Evolutionary conservation across 2,329 filamentous ascomycete genomes (phyloP), one percentile per base, ranked within the genome.

Genomic region (Calonectria pseudoturangicola): DNA sequence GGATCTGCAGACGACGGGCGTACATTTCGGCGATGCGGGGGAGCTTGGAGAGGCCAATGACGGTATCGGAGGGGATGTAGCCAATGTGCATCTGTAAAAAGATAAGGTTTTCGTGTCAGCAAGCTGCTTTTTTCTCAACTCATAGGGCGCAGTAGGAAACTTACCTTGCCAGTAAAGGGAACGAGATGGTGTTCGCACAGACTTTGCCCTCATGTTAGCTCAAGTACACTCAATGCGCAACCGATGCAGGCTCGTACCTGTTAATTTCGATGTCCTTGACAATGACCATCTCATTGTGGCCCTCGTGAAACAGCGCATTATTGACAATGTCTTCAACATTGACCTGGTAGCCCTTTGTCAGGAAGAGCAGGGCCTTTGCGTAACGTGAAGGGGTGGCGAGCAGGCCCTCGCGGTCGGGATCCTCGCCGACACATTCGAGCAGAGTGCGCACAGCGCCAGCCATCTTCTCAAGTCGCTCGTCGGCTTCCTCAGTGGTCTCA

Each of bases 21-120:
- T 98, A 99, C 95, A 99, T 97, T 82, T 99, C 96, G 68, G 96
- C 97, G 76, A 99, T 96, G 74, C 97, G 93, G 30, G 96, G 96
- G 63, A 99, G 90, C 84, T 99, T 99, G 39, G 96, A 98, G 66
- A 99, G 93, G 63, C 97, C 97, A 74, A 99, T 95, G 66, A 99
- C 96, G 72, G 96, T 92, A 82, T 95, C 92, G 81, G 93, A 92
- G 36, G 97, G 97, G 75, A 99, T 98, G 85, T 99, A 99, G 71
- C 96, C 97, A 79, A 99, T 98, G 86, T 99, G 97, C 95, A 99
- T 98, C 95, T 97, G 77, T 5, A 28, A 65, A 60, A 27, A 45
- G n/a, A 47, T 36, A 39, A 48, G n/a, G 6, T 39, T 41, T 60
- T 41, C 54, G 25, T 33, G 54, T 60, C 21, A 60, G 54, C 54